These are phyloP conservation scores for Plantago elongata DNA, from an alignment of 257 asterid genomes.

Conservation along the genomic window DNA sequence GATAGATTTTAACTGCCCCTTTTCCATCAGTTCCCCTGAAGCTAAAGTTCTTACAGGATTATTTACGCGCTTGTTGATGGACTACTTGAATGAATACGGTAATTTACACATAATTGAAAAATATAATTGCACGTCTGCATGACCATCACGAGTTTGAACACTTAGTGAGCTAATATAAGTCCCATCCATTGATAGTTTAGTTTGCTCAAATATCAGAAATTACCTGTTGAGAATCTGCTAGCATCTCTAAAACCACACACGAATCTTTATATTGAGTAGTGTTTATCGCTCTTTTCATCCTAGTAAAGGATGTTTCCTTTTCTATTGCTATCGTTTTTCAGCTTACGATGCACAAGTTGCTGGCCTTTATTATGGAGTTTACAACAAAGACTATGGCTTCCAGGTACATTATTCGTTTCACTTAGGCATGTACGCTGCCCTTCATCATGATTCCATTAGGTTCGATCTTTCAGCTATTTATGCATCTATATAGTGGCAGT, in stretches of 20 bases:
- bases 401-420: constrained; percentile 49
- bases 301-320: constrained; percentile 12
- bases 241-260: no score
- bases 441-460: background rate
- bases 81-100: constrained; percentile 96
- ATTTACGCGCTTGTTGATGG: constrained; percentile 86
- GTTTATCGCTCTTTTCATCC: constrained; percentile 4
- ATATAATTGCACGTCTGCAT: background rate
- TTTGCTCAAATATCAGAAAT: background rate
- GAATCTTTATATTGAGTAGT: no score
- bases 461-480: background rate
- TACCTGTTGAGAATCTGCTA: background rate
- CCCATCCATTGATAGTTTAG: background rate
- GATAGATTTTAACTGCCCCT: constrained; percentile 90
- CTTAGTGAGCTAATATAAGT: background rate
- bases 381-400: constrained; percentile 61
- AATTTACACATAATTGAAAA: constrained; percentile 23
- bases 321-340: constrained; percentile 34
- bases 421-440: background rate
- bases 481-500: background rate
- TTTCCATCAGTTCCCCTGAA: constrained; percentile 80
- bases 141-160: background rate
- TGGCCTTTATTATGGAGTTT: constrained; percentile 79
- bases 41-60: constrained; percentile 72
- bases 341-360: constrained; percentile 98